Conservation (phyloP, 1,139 yeast species). For the Sugiyamaella castrensis region DNA sequence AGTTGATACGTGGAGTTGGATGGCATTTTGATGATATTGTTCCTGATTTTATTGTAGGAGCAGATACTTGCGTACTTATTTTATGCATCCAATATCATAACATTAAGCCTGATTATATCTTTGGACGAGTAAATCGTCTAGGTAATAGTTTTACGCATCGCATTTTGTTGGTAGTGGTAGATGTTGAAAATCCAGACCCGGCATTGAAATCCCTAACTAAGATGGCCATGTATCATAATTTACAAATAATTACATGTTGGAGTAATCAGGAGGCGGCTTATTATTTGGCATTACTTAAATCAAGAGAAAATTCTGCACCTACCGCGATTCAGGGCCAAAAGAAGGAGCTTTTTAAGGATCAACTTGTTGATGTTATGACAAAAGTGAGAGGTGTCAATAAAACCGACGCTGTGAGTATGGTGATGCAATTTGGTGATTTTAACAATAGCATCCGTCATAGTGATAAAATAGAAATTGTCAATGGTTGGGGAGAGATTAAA, state of each 20-base stretch:
- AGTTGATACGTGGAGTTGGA: constrained; percentile 47
- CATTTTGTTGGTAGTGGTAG: constrained; percentile 70
- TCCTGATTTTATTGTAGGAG: constrained; percentile 63
- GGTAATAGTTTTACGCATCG: constrained; percentile 51
- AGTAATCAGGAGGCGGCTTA: constrained; percentile 82
- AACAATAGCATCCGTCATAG: constrained; percentile 47
- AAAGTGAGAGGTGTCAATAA: constrained; percentile 54
- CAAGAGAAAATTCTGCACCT: constrained; percentile 35
- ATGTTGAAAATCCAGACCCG: constrained; percentile 71
- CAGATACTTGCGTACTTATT: constrained; percentile 65
- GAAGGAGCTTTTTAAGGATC: constrained; percentile 49
- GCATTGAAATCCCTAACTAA: constrained; percentile 66
- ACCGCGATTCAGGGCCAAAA: constrained; percentile 45
- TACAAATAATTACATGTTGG: constrained; percentile 72
- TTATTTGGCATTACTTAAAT: constrained; percentile 48
- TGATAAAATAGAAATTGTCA: constrained; percentile 37
- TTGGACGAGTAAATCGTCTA: constrained; percentile 61
- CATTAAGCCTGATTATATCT: constrained; percentile 82
- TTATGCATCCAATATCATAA: constrained; percentile 77
- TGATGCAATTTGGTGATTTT: constrained; percentile 53
- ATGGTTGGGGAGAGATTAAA: constrained; percentile 59
- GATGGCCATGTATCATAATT: constrained; percentile 64
- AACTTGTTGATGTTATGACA: constrained; percentile 51
- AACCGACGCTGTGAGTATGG: constrained; percentile 55
- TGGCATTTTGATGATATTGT: constrained; percentile 48